Conservation (phyloP, 768 basidiomycete genomes). For the Chlorophyllum brunneum region DNA sequence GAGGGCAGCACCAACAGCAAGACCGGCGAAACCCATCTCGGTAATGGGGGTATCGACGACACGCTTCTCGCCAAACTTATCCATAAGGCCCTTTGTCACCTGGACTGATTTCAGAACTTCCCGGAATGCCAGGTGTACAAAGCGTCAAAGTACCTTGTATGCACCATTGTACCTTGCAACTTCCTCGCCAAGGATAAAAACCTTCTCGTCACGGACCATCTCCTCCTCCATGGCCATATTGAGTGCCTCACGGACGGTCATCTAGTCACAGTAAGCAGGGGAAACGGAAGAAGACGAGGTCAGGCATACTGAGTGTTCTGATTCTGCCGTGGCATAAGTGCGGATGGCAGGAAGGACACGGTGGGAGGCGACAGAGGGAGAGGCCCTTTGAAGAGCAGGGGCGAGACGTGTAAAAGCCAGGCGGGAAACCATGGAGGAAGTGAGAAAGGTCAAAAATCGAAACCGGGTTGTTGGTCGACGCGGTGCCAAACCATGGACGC, state of each 20-base stretch:
- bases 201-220: slow-evolving; percentile 92
- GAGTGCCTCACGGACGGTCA: slow-evolving; percentile 98
- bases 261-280: slow-evolving; percentile 38
- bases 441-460: slow-evolving; percentile 14
- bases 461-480: neutral
- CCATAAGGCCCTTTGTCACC: slow-evolving; percentile 97
- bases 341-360: slow-evolving; percentile 43
- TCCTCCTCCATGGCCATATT: slow-evolving; percentile 99
- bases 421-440: slow-evolving; percentile 56
- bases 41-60: slow-evolving; percentile 97
- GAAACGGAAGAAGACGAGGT: slow-evolving; percentile 17
- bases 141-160: slow-evolving; percentile 67
- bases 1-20: slow-evolving; percentile 92
- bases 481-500: slow-evolving; percentile 13
- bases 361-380: slow-evolving; percentile 37
- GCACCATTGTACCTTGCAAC: slow-evolving; percentile 98
- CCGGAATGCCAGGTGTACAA: slow-evolving; percentile 1
- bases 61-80: slow-evolving; percentile 98
- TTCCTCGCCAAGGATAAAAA: slow-evolving; percentile 96
- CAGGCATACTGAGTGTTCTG: slow-evolving; percentile 38
- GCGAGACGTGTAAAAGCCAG: slow-evolving; percentile 62
- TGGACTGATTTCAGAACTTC: slow-evolving; percentile 27
- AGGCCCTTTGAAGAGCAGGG: slow-evolving; percentile 49
- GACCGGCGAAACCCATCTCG: slow-evolving; percentile 97
- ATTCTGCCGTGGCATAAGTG: slow-evolving; percentile 58